These are phyloP conservation scores for Anisodus tanguticus DNA, from an alignment of 257 asterid species.

Conservation along the genomic window DNA sequence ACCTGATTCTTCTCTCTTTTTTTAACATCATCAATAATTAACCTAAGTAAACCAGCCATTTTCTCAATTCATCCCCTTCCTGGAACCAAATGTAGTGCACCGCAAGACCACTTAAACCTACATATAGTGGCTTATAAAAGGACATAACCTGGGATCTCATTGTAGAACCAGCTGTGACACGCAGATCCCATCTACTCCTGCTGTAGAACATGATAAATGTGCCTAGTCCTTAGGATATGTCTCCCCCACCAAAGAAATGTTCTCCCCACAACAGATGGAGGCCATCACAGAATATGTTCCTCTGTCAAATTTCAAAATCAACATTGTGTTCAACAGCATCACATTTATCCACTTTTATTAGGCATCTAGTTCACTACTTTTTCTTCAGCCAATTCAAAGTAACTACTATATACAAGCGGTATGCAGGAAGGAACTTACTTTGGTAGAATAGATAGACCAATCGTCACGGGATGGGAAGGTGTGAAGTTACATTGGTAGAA, in stretches of 20 bases:
- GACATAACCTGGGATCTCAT: not conserved
- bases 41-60: not conserved
- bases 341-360: slow-evolving; percentile 15
- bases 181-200: not conserved
- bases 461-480: not conserved
- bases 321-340: not conserved
- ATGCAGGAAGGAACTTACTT: not conserved
- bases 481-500: slow-evolving; percentile 1
- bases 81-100: not conserved
- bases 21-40: not conserved
- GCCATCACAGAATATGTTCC: slow-evolving; percentile 1
- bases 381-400: slow-evolving; percentile 16
- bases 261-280: not conserved
- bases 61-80: not conserved
- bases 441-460: not conserved
- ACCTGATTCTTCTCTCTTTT: not conserved
- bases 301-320: not conserved
- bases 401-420: not conserved
- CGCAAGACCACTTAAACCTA: slow-evolving; percentile 4
- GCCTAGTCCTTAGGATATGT: slow-evolving; percentile 17
- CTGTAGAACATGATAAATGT: slow-evolving; percentile 10
- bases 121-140: not conserved
- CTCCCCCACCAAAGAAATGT: not conserved
- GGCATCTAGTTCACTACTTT: not conserved
- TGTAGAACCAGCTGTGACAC: not conserved